Base-by-base conservation (phyloP, 2,329 filamentous ascomycete genomes). In the Cordyceps cateniannulata region DNA sequence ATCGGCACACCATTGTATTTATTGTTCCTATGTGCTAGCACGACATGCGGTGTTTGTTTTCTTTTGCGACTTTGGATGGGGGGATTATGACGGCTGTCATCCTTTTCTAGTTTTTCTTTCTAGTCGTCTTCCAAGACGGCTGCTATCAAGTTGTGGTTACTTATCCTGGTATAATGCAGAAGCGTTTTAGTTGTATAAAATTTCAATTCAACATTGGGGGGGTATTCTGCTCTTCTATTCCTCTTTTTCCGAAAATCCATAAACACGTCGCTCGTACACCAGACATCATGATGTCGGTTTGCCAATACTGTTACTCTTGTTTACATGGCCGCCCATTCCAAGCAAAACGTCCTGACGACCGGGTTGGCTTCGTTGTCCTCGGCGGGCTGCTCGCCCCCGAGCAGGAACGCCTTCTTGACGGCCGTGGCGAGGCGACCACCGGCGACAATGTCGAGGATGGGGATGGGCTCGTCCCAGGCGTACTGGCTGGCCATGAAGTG, bases 241-340 rank as follows among this genome's bases (percentile, higher is more conserved):
- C 9, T 45, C 20, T 25, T 1, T 49, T 16, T 25, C 45, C n/a
- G n/a, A n/a, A 1, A 35, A 18, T 60, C 42, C 20, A 49, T 35
- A 24, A n/a, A 24, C 38, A 44, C 48, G 32, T 45, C 35, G 44
- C 55, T 54, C 42, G 29, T 42, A 16, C n/a, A 25, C 22, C 16
- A 25, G 5, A 35, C 2, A 2, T 42, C 29, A 32, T 25, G 20
- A 3, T 16, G 14, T 22, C 29, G 9, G 10, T 35, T 14, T 10
- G 32, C 35, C 14, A 45, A 24, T 14, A 24, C 18, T 22, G 18
- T 22, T 60, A 29, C 3, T 12, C 32, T 35, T 35, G 32, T 35
- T 83, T 82, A 97, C 87, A 97, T 95, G 32, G 90, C 92, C 58
- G 90, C 93, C 93, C 93, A 97, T 76, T 97, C 93, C 58, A 97